Evolutionary conservation across 306 rosid genomes (phyloP).

Genomic region (Cicer bijugum): DNA sequence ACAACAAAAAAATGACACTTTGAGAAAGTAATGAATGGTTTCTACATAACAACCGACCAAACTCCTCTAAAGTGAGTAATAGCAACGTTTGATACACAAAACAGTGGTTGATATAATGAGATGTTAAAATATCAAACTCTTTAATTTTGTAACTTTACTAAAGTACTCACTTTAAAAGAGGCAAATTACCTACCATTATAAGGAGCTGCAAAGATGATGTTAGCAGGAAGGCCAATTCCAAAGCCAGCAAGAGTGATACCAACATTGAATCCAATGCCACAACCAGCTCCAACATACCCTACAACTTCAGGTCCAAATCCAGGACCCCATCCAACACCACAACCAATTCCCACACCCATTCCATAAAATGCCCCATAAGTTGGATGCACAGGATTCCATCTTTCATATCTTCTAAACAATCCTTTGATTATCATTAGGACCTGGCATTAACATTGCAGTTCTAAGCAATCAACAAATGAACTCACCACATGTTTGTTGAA

Average conservation of each 20-base stretch:
- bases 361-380: slow-evolving; percentile 94
- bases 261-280: slow-evolving; percentile 89
- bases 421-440: slow-evolving; percentile 82
- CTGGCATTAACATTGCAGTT: slow-evolving; percentile 50
- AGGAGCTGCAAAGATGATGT: slow-evolving; percentile 59
- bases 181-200: slow-evolving; percentile 56
- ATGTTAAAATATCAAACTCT: too few species aligned
- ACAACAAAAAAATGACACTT: slow-evolving; percentile 28
- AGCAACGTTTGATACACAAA: too few species aligned
- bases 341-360: slow-evolving; percentile 90
- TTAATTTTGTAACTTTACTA: too few species aligned
- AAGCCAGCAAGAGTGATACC: slow-evolving; percentile 81
- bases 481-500: not conserved
- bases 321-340: slow-evolving; percentile 99
- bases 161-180: not conserved
- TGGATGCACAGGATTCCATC: slow-evolving; percentile 96
- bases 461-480: not conserved
- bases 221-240: slow-evolving; percentile 86
- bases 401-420: slow-evolving; percentile 64
- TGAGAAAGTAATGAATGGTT: slow-evolving; percentile 30
- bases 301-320: slow-evolving; percentile 97
- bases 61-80: too few species aligned
- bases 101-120: too few species aligned
- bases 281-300: slow-evolving; percentile 95
- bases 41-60: not conserved